A percentile compares a stretch with the other conserved stretches of the same genome.
phyloP scores from a whole-genome alignment of 2,329 filamentous ascomycete species.

The Corinectria fuckeliana region DNA sequence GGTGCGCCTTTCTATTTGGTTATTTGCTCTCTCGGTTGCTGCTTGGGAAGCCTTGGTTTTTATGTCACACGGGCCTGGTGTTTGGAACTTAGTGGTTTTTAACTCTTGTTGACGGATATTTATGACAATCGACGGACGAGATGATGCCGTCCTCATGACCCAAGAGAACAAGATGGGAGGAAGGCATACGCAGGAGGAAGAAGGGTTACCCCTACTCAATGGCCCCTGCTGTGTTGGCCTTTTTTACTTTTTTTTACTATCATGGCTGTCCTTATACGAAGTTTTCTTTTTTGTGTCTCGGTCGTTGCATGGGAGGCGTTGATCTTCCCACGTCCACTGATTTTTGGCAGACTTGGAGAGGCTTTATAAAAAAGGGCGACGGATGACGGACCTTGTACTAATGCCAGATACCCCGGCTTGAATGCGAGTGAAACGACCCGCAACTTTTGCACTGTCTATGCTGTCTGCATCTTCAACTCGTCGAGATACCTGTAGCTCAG shows the following conservation, averaged over 20 bases:
- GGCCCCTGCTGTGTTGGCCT: background rate
- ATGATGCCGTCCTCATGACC: conserved; percentile 4
- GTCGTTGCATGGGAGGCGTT: conserved; percentile 24
- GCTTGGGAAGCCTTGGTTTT: conserved; percentile 18
- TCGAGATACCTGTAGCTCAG: background rate
- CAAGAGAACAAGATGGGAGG: background rate
- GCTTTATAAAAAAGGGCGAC: no score
- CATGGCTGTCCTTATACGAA: background rate
- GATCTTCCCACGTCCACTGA: conserved; percentile 1
- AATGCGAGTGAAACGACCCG: conserved; percentile 21
- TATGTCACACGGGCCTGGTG: conserved; percentile 24
- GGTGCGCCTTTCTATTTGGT: conserved; percentile 6
- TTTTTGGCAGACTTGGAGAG: conserved; percentile 4
- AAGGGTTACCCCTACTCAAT: background rate
- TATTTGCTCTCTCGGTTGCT: conserved; percentile 16
- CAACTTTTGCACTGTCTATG: background rate
- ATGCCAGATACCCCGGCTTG: conserved; percentile 21
- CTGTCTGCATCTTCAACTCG: background rate
- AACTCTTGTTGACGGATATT: conserved; percentile 17
- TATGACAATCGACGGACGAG: conserved; percentile 14
- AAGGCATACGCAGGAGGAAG: background rate
- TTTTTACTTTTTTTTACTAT: no score
- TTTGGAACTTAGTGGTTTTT: conserved; percentile 21
- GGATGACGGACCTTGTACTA: conserved; percentile 20
- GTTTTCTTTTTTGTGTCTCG: conserved; percentile 8